Base-by-base conservation (phyloP, 208 protist genomes). In the Trypanosoma mega region DNA sequence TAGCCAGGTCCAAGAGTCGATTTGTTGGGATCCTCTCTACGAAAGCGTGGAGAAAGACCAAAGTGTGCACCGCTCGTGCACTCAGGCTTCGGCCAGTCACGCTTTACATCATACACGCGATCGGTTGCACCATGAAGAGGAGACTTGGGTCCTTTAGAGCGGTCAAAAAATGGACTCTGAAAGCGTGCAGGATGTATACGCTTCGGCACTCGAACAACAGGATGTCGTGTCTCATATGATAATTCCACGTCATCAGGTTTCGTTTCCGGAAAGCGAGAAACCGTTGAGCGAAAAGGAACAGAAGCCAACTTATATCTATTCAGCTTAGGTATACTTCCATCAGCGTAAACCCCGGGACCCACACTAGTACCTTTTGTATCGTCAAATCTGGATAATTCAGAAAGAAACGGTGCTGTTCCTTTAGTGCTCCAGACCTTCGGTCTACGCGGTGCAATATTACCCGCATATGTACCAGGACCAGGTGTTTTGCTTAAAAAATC, bases 401-500 rank as follows among this genome's bases (percentile, higher is more conserved):
- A 86, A 8, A 66, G 8, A 74, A 94, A 92, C 3, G 84, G 58
- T 2, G 73, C 77, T 9, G 82, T 78, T 26, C 72, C 64, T 16
- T 60, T 58, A 3, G 47, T 39, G 7, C 74, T 57, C 0, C 52
- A 52, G 8, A 63, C 59, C 14, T 49, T 46, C 24, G 74, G 70
- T n/a, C 85, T 74, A 0, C 85, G 81, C 23, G 85, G 82, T 6
- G 83, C 85, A 45, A 94, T 79, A 7, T 88, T 76, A 39, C 74
- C 83, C 1, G 80, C 87, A 62, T 92, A 95, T 37, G 67, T 43
- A 16, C 88, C 88, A 16, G 88, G 88, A 1, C 88, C 88, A 14
- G 88, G 85, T 44, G 74, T 66, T n/a, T 58, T 54, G 20, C 57
- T 55, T 34, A 21, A 55, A 37, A 39, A 51, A 6, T 30, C 21